Percentiles rank a stretch among this genome's conserved stretches.
Conservation (phyloP, 2,329 filamentous ascomycete genomes). For the Trichoderma guizhouense region DNA sequence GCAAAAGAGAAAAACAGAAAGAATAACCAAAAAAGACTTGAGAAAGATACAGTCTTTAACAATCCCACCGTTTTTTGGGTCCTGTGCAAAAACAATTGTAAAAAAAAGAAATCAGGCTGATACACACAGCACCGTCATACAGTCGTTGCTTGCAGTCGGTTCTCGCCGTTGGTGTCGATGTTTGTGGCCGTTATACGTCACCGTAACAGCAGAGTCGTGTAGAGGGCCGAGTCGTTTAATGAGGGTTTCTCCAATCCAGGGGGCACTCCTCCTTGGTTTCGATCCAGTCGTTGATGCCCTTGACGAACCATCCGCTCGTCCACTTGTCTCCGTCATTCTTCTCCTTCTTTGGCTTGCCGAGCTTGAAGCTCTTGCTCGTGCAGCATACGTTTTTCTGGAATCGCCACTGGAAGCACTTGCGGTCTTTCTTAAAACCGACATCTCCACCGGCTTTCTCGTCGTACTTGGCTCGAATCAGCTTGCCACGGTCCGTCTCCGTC, state of each 20-base stretch:
- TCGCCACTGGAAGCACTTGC: slow-evolving; percentile 46
- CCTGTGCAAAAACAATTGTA: background rate
- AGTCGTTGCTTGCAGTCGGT: background rate
- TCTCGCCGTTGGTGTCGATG: background rate
- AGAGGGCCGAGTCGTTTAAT: slow-evolving; percentile 18
- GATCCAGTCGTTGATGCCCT: slow-evolving; percentile 48
- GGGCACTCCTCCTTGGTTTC: slow-evolving; percentile 42
- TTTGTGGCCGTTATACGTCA: background rate
- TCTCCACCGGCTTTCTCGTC: slow-evolving; percentile 22
- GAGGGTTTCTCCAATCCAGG: slow-evolving; percentile 39
- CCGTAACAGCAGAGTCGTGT: background rate
- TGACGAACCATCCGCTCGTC: slow-evolving; percentile 45
- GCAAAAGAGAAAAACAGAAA: background rate
- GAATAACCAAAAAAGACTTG: background rate
- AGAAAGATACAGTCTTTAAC: slow-evolving; percentile 18
- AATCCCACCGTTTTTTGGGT: background rate
- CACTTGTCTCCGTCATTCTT: slow-evolving; percentile 33
- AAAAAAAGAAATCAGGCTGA: background rate
- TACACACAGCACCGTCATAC: background rate
- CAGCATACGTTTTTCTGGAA: slow-evolving; percentile 45
- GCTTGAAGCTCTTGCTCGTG: slow-evolving; percentile 42
- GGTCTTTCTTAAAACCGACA: slow-evolving; percentile 29
- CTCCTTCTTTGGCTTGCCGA: slow-evolving; percentile 38
- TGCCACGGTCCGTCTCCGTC: slow-evolving; percentile 28
- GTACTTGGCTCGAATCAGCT: slow-evolving; percentile 29